Percentiles rank a stretch among this genome's conserved stretches.
These are phyloP conservation scores for Aspergillus cavernicola DNA, from an alignment of 495 filamentous ascomycete genomes.

Conservation along the genomic window DNA sequence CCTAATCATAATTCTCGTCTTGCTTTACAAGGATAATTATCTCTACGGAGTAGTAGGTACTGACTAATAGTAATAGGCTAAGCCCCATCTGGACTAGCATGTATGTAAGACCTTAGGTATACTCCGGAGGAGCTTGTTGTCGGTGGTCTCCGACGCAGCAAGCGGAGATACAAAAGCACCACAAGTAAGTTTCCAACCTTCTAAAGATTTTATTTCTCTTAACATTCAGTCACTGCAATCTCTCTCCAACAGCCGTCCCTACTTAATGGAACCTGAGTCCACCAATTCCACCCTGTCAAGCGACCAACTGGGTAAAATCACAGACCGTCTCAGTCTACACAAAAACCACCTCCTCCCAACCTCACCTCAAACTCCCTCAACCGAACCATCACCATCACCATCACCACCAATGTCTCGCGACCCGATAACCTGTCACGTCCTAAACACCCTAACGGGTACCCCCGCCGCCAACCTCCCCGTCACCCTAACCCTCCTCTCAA, in stretches of 20 bases:
- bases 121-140: slow-evolving; percentile 30
- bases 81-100: too few species aligned
- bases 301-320: slow-evolving; percentile 26
- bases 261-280: slow-evolving; percentile 28
- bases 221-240: background rate
- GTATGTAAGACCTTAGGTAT: too few species aligned
- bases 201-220: background rate
- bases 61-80: too few species aligned
- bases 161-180: slow-evolving; percentile 28
- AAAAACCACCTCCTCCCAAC: slow-evolving; percentile 32
- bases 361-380: slow-evolving; percentile 11
- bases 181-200: background rate
- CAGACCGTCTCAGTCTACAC: slow-evolving; percentile 37
- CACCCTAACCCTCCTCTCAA: slow-evolving; percentile 47
- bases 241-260: too few species aligned
- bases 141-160: slow-evolving; percentile 40
- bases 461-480: slow-evolving; percentile 57
- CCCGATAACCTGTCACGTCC: slow-evolving; percentile 73
- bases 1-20: too few species aligned
- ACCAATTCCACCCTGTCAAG: slow-evolving; percentile 9
- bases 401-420: slow-evolving; percentile 69
- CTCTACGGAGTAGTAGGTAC: too few species aligned
- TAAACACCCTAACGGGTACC: slow-evolving; percentile 63
- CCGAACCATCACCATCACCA: slow-evolving; percentile 22
- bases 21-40: too few species aligned